Conservation (phyloP, 78 protist genomes). For the Dictyostelium intermedium region DNA sequence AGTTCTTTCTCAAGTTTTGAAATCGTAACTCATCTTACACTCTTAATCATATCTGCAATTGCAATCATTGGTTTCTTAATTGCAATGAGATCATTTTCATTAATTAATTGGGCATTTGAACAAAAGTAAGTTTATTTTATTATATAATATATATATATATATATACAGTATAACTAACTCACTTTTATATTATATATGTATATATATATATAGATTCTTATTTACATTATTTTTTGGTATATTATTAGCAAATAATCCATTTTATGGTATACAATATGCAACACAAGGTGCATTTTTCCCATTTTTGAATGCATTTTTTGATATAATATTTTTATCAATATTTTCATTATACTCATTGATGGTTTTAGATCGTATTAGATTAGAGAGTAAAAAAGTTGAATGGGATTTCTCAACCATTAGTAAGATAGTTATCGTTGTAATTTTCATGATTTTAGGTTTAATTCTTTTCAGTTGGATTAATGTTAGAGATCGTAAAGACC, state of each 20-base stretch:
- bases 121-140: slow-evolving; percentile 21
- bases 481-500: slow-evolving; percentile 60
- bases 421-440: neutral
- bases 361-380: slow-evolving; percentile 36
- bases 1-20: slow-evolving; percentile 50
- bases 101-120: slow-evolving; percentile 45
- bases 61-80: slow-evolving; percentile 13
- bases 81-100: slow-evolving; percentile 16
- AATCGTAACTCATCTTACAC: slow-evolving; percentile 33
- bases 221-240: slow-evolving; percentile 26
- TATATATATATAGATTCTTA: slow-evolving; percentile 30
- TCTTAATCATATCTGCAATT: slow-evolving; percentile 26
- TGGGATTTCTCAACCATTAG: neutral
- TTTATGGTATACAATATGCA: slow-evolving; percentile 47
- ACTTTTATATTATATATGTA: no score
- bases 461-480: slow-evolving; percentile 43
- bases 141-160: no score
- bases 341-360: slow-evolving; percentile 50
- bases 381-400: neutral
- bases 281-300: slow-evolving; percentile 41
- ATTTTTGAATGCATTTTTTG: slow-evolving; percentile 55
- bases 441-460: slow-evolving; percentile 27
- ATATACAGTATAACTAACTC: no score
- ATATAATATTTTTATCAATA: slow-evolving; percentile 14
- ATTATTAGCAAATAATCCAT: slow-evolving; percentile 51